A percentile compares a stretch with the other conserved stretches of the same genome.
Conservation (phyloP, 768 basidiomycete species). For the Hebeloma cylindrosporum region DNA sequence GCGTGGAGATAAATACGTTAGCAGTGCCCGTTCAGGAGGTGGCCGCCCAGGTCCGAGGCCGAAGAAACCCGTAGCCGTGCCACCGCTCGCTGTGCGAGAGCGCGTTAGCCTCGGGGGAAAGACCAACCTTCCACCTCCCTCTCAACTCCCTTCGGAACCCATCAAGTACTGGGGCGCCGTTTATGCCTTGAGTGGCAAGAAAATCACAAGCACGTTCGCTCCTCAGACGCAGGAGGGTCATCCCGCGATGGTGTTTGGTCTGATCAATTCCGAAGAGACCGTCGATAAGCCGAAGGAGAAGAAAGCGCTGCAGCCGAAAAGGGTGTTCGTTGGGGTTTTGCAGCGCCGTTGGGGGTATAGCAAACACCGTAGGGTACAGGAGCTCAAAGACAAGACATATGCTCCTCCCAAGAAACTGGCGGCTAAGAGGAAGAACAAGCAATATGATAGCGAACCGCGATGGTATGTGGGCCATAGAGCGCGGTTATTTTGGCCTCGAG, state of each 20-base stretch:
- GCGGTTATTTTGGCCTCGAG: no score
- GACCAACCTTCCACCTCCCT: slow-evolving; percentile 1
- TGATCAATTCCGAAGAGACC: slow-evolving; percentile 5
- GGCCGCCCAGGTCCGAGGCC: no score
- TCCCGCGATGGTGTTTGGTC: slow-evolving; percentile 22
- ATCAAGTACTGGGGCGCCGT: slow-evolving; percentile 32
- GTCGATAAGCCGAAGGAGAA: background rate
- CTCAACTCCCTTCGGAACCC: slow-evolving; percentile 7
- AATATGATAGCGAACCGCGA: no score
- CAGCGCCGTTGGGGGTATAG: slow-evolving; percentile 35
- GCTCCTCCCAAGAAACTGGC: no score
- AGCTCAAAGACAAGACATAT: no score
- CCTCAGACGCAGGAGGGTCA: slow-evolving; percentile 15
- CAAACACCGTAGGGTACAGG: no score
- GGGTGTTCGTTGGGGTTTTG: slow-evolving; percentile 30
- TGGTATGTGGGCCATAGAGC: no score
- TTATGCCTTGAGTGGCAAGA: slow-evolving; percentile 29
- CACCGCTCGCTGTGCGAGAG: no score
- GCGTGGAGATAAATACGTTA: slow-evolving; percentile 50
- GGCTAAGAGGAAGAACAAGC: no score
- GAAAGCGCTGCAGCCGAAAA: slow-evolving; percentile 8
- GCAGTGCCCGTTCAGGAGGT: background rate
- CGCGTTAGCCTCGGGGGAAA: slow-evolving; percentile 4
- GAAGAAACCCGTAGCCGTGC: no score
- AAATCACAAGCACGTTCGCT: slow-evolving; percentile 27